Evolutionary conservation across 306 rosid species (phyloP).

Genomic region (Prunus salicina): DNA sequence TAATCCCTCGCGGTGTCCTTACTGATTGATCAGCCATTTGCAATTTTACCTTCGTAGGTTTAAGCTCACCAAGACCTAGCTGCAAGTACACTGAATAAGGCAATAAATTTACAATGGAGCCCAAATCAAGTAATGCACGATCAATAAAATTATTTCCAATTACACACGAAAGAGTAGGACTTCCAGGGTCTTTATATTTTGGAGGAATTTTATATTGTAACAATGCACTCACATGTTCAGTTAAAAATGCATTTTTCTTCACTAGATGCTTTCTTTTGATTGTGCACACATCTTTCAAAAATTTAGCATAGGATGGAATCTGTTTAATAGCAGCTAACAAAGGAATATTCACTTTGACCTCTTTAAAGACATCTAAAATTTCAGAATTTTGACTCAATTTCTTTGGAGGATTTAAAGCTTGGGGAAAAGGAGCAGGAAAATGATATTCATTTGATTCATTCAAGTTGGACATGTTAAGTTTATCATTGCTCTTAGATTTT

Average conservation of each 20-base stretch:
- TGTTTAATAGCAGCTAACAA: neutral
- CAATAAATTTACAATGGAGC: neutral
- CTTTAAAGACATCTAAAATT: neutral
- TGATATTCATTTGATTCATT: neutral
- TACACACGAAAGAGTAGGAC: neutral
- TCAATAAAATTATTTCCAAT: neutral
- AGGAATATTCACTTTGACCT: neutral
- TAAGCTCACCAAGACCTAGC: neutral
- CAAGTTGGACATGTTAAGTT: neutral
- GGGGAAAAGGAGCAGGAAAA: neutral
- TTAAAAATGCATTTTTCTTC: neutral
- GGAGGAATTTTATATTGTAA: neutral
- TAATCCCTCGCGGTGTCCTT: neutral
- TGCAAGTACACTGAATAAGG: neutral
- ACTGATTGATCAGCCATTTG: neutral
- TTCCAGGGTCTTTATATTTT: neutral
- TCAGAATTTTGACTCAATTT: no score
- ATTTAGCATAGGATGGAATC: neutral
- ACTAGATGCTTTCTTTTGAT: neutral
- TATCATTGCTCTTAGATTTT: neutral
- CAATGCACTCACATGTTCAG: neutral
- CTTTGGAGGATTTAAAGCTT: neutral
- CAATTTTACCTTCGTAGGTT: neutral
- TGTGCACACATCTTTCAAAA: neutral
- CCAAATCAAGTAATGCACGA: conserved; percentile 1